Evolutionary conservation across 2,329 filamentous ascomycete species (phyloP).

Genomic region (Fusarium algeriense): DNA sequence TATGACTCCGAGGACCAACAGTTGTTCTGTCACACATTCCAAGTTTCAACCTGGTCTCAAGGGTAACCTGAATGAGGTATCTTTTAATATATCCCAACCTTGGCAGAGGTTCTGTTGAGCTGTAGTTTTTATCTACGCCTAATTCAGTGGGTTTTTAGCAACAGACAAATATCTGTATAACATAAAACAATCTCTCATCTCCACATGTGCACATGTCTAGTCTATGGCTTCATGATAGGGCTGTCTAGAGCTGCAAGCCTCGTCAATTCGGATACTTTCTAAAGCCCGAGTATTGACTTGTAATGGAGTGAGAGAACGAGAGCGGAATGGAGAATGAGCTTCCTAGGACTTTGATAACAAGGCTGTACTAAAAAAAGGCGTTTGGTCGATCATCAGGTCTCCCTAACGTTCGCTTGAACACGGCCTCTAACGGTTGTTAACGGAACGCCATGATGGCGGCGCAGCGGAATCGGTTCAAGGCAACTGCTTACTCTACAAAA

Average conservation of each 20-base stretch:
- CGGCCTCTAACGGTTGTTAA: slow-evolving; percentile 45
- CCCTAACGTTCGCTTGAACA: slow-evolving; percentile 24
- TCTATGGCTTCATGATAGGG: slow-evolving; percentile 9
- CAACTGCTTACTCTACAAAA: slow-evolving; percentile 7
- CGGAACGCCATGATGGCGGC: slow-evolving; percentile 27
- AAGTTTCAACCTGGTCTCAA: slow-evolving; percentile 1
- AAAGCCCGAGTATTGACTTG: background rate
- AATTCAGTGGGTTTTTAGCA: too few species aligned
- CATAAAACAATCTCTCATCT: background rate
- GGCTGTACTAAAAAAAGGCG: slow-evolving; percentile 28
- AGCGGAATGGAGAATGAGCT: slow-evolving; percentile 8
- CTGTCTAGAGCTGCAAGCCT: slow-evolving; percentile 21
- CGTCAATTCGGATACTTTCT: background rate
- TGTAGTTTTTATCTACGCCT: background rate
- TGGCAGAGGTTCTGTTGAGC: background rate
- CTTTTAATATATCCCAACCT: background rate
- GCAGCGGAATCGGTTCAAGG: slow-evolving; percentile 8
- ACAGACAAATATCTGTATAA: too few species aligned
- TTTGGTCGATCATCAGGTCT: slow-evolving; percentile 4
- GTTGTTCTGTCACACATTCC: slow-evolving; percentile 12
- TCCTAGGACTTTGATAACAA: slow-evolving; percentile 31
- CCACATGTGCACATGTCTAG: slow-evolving; percentile 1
- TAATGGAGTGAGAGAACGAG: background rate
- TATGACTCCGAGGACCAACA: slow-evolving; percentile 14
- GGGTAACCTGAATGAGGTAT: background rate